Percentiles rank a stretch among this genome's conserved stretches.
These are phyloP conservation scores for Myriosclerotinia duriaeana DNA, from an alignment of 2,329 filamentous ascomycete species.

Conservation along the genomic window DNA sequence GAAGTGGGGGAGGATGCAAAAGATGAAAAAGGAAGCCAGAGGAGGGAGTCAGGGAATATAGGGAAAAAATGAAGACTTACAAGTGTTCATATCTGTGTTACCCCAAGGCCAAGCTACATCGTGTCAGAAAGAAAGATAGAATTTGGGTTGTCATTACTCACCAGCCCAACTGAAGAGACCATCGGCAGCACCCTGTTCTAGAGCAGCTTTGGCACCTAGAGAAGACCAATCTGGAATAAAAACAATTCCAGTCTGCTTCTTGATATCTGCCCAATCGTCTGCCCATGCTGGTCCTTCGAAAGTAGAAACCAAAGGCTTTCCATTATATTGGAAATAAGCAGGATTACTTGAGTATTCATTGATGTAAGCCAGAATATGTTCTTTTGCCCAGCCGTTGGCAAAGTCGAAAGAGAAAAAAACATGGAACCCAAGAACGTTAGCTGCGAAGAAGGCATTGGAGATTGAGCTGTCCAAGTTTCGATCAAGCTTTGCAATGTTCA, in stretches of 20 bases:
- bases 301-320: slow-evolving; percentile 13
- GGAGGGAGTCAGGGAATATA: too few relatives aligned
- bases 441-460: neutral
- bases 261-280: slow-evolving; percentile 8
- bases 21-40: too few relatives aligned
- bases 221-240: slow-evolving; percentile 19
- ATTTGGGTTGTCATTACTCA: neutral
- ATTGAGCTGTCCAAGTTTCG: neutral
- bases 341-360: neutral
- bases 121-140: neutral
- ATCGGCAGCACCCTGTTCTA: slow-evolving; percentile 1
- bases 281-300: slow-evolving; percentile 5
- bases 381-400: neutral
- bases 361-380: neutral
- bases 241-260: neutral
- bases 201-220: slow-evolving; percentile 2
- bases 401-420: slow-evolving; percentile 5
- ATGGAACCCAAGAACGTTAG: neutral
- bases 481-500: neutral
- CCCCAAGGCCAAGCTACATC: slow-evolving; percentile 28
- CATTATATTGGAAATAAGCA: neutral
- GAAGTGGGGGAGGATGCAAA: too few relatives aligned
- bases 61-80: neutral
- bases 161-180: slow-evolving; percentile 15
- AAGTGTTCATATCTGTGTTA: slow-evolving; percentile 28